Percentiles rank a stretch among this genome's conserved stretches.
phyloP scores from a whole-genome alignment of 306 rosid species.

The Quercus suber region DNA sequence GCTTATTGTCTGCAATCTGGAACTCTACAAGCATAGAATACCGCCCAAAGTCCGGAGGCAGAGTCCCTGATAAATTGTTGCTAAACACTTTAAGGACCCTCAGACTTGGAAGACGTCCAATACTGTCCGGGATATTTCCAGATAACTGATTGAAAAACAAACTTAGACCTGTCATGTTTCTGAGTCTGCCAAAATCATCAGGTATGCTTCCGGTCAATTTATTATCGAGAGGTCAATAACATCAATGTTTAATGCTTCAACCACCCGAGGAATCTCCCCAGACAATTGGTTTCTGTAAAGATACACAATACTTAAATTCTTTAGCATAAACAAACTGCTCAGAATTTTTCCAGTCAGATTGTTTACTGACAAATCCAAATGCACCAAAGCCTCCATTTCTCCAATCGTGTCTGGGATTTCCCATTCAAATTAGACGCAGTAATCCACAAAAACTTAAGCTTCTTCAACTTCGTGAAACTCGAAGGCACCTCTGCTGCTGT shows the following conservation, averaged over 20 bases:
- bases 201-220: constrained; percentile 52
- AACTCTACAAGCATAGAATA: constrained; percentile 37
- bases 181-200: constrained; percentile 52
- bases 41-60: constrained; percentile 62
- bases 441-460: constrained; percentile 39
- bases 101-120: constrained; percentile 56
- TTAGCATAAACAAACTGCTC: constrained; percentile 33
- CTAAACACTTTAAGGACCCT: constrained; percentile 24
- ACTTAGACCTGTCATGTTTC: constrained; percentile 26
- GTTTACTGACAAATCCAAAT: constrained; percentile 35
- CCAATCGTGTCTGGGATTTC: constrained; percentile 55
- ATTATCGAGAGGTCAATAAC: constrained; percentile 41
- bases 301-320: constrained; percentile 34
- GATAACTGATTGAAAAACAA: constrained; percentile 41
- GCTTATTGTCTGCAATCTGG: constrained; percentile 31
- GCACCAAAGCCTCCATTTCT: constrained; percentile 48
- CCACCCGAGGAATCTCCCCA: constrained; percentile 48
- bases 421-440: constrained; percentile 39
- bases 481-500: constrained; percentile 33
- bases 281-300: constrained; percentile 42
- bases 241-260: constrained; percentile 41
- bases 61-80: constrained; percentile 53
- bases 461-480: constrained; percentile 42
- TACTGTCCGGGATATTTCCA: constrained; percentile 52
- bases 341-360: constrained; percentile 52